phyloP scores from a whole-genome alignment of 1,139 yeast species.

The Sugiyamaella xylanicola region DNA sequence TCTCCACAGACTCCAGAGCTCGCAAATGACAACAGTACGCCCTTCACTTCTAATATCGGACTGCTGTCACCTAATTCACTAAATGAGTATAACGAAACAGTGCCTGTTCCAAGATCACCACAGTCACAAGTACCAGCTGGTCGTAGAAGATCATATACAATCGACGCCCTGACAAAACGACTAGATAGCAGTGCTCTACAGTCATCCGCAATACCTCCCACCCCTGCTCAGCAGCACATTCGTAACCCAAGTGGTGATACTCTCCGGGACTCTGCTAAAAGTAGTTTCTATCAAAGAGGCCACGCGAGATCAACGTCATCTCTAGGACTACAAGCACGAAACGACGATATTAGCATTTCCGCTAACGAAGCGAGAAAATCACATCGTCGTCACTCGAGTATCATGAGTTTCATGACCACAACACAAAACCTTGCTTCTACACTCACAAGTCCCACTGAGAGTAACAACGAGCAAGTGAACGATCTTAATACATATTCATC shows the following conservation, averaged over 20 bases:
- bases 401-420: constrained; percentile 25
- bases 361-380: constrained; percentile 23
- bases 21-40: not conserved
- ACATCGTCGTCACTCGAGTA: constrained; percentile 31
- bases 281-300: constrained; percentile 19
- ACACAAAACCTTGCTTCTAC: constrained; percentile 16
- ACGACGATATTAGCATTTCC: constrained; percentile 14
- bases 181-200: not conserved
- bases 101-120: constrained; percentile 7
- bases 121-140: not conserved
- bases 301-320: constrained; percentile 29
- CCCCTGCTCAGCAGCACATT: constrained; percentile 23
- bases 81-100: constrained; percentile 12
- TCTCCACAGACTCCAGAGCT: constrained; percentile 18
- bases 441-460: constrained; percentile 11
- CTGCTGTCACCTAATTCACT: constrained; percentile 16
- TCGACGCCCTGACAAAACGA: constrained; percentile 10
- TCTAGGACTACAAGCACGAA: constrained; percentile 18
- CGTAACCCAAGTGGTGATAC: constrained; percentile 30
- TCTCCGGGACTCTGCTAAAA: constrained; percentile 19
- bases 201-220: not conserved
- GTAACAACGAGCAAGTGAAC: not conserved
- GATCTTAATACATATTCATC: constrained; percentile 5
- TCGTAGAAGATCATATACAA: constrained; percentile 14
- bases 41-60: not conserved